These are phyloP conservation scores for Talaromyces proteolyticus DNA, from an alignment of 495 filamentous ascomycete genomes.

Conservation along the genomic window DNA sequence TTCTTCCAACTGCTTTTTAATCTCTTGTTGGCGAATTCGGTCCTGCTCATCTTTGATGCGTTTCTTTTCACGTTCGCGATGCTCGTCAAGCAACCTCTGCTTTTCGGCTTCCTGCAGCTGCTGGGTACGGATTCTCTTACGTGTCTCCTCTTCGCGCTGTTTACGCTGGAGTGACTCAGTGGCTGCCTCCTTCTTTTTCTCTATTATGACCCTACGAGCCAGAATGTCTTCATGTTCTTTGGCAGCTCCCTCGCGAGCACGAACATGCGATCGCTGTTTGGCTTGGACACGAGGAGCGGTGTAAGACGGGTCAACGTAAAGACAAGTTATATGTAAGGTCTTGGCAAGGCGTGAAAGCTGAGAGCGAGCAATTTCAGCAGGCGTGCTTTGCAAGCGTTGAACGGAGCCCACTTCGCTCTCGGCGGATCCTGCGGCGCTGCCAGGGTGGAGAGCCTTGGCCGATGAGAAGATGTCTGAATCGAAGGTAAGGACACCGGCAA, in stretches of 20 bases:
- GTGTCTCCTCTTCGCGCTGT: constrained; percentile 87
- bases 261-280: constrained; percentile 71
- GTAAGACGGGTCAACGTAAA: constrained; percentile 88
- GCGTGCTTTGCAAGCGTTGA: constrained; percentile 93
- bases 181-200: constrained; percentile 93
- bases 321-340: constrained; percentile 84
- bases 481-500: constrained; percentile 89
- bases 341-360: constrained; percentile 90
- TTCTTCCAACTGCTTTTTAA: constrained; percentile 93
- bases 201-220: constrained; percentile 81
- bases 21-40: constrained; percentile 85
- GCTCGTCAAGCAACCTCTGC: constrained; percentile 81
- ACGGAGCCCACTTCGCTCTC: constrained; percentile 81
- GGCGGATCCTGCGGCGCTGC: constrained; percentile 80
- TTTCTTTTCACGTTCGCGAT: constrained; percentile 82
- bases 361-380: constrained; percentile 93
- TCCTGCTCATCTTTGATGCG: constrained; percentile 86
- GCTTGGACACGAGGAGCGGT: constrained; percentile 71
- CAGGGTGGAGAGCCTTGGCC: constrained; percentile 83
- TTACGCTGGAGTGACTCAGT: constrained; percentile 75
- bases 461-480: constrained; percentile 98
- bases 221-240: constrained; percentile 88
- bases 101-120: constrained; percentile 83
- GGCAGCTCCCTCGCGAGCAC: constrained; percentile 80
- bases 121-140: constrained; percentile 76